Conservation (phyloP, 345 rosid species). For the Limnanthes douglasii region DNA sequence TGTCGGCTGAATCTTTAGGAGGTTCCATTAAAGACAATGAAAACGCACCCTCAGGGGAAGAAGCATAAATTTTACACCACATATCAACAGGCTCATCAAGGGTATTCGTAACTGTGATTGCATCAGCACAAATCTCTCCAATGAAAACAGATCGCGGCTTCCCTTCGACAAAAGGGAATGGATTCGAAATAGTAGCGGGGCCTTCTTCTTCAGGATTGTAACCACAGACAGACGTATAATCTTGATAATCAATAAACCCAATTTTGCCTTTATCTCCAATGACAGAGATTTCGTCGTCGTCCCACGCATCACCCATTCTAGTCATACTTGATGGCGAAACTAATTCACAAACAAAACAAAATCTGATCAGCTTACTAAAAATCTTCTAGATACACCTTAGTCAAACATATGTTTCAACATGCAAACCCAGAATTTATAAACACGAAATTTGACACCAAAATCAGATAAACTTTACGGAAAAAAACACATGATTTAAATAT, state of each 20-base stretch:
- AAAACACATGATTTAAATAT: too few relatives aligned
- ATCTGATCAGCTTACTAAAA: too few relatives aligned
- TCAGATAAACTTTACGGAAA: too few relatives aligned
- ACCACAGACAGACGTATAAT: constrained; percentile 30
- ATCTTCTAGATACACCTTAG: too few relatives aligned
- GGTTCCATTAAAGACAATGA: constrained; percentile 63
- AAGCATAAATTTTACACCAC: constrained; percentile 55
- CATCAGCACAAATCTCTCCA: constrained; percentile 39
- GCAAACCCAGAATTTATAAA: too few relatives aligned
- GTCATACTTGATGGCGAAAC: too few relatives aligned
- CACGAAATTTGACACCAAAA: too few relatives aligned
- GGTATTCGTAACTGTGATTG: constrained; percentile 44
- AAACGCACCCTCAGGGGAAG: constrained; percentile 43
- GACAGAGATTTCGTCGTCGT: constrained; percentile 58
- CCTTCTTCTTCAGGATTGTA: constrained; percentile 38
- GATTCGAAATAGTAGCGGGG: constrained; percentile 44
- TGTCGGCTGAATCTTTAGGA: constrained; percentile 13
- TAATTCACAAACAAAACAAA: too few relatives aligned
- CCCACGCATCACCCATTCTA: too few relatives aligned
- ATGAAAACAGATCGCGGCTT: constrained; percentile 44
- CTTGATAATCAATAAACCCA: constrained; percentile 51
- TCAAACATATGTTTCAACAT: too few relatives aligned
- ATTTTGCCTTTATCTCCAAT: constrained; percentile 71
- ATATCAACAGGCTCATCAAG: constrained; percentile 35
- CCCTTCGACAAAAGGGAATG: constrained; percentile 46